A percentile compares a stretch with the other conserved stretches of the same genome.
These are phyloP conservation scores for Euphorbia schlechtendalii DNA, from an alignment of 441 rosid genomes.

Conservation along the genomic window DNA sequence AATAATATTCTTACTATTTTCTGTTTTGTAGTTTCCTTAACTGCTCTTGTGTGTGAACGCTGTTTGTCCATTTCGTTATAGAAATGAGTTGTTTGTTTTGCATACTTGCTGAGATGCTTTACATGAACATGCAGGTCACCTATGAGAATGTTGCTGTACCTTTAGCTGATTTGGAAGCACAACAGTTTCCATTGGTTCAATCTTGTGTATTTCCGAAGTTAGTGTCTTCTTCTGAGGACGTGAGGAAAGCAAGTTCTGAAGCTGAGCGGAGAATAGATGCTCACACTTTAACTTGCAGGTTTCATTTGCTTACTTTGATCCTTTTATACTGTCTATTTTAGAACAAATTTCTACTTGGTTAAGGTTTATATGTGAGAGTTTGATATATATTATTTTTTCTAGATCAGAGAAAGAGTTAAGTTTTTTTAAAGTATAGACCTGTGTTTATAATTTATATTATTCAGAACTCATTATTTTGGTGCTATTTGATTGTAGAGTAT, in stretches of 20 bases:
- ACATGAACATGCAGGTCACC: constrained; percentile 43
- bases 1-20: not conserved
- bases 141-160: constrained; percentile 64
- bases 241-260: constrained; percentile 71
- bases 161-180: constrained; percentile 66
- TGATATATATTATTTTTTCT: not conserved
- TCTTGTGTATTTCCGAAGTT: constrained; percentile 75
- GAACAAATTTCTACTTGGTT: not conserved
- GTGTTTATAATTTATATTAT: not conserved
- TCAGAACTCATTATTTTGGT: not conserved
- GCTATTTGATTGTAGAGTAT: not conserved
- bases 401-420: not conserved
- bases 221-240: constrained; percentile 53
- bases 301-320: constrained; percentile 11
- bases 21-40: not conserved
- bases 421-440: not conserved
- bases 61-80: no score
- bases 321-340: not conserved
- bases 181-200: constrained; percentile 53
- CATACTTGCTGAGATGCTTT: constrained; percentile 1
- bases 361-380: not conserved
- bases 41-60: not conserved
- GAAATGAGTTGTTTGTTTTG: not conserved
- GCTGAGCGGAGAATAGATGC: constrained; percentile 73
- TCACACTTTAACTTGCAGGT: constrained; percentile 68